These are phyloP conservation scores for Blastobotrys raffinosifermentans DNA, from an alignment of 1,139 yeast species.

Conservation along the genomic window DNA sequence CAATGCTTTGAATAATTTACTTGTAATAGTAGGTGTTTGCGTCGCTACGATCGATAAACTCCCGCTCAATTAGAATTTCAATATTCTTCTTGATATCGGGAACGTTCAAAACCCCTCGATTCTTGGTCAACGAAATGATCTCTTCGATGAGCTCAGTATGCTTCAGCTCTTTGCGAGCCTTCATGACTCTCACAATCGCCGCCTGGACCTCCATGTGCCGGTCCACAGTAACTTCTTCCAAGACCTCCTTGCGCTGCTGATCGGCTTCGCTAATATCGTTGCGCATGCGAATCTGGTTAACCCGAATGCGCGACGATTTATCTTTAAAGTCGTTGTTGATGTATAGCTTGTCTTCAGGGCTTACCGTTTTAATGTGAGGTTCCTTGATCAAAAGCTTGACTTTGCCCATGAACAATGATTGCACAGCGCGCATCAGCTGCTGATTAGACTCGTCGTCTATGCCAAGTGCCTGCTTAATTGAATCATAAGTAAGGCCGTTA, in stretches of 20 bases:
- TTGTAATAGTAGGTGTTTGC: constrained; percentile 12
- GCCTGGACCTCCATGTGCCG: constrained; percentile 34
- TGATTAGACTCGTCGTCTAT: constrained; percentile 6
- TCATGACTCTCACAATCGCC: constrained; percentile 34
- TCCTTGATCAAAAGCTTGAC: constrained; percentile 26
- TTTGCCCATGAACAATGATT: constrained; percentile 28
- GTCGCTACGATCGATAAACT: constrained; percentile 28
- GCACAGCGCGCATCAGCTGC: constrained; percentile 26
- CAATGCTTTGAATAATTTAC: constrained; percentile 9
- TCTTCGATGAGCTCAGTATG: constrained; percentile 35
- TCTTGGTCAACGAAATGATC: constrained; percentile 26
- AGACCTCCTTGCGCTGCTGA: constrained; percentile 11
- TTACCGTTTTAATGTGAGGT: constrained; percentile 22
- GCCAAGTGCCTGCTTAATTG: constrained; percentile 16
- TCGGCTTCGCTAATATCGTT: constrained; percentile 4
- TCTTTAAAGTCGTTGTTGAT: constrained; percentile 31
- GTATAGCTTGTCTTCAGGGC: constrained; percentile 24
- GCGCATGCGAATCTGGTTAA: constrained; percentile 28
- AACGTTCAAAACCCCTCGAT: constrained; percentile 26
- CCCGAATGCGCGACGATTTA: constrained; percentile 26
- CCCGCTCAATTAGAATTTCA: constrained; percentile 30
- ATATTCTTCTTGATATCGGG: constrained; percentile 31
- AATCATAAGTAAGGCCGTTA: constrained; percentile 19
- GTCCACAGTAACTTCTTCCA: constrained; percentile 26
- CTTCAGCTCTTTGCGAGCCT: constrained; percentile 26